Conservation (phyloP, 73 alveolate genomes). For the Paramecium tetraurelia region DNA sequence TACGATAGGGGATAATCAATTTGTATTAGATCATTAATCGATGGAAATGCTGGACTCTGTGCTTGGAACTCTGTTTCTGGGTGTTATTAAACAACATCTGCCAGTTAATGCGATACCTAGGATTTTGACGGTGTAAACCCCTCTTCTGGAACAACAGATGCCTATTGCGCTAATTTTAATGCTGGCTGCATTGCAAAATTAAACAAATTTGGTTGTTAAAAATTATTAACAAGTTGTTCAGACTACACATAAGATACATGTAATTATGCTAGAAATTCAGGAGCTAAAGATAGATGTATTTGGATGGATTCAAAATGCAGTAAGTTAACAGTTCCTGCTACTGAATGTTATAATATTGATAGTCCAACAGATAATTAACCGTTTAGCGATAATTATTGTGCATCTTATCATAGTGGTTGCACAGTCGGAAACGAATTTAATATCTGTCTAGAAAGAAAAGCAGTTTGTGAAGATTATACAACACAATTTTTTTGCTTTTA, state of each 20-base stretch:
- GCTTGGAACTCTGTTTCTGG: no score
- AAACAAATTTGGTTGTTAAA: background rate
- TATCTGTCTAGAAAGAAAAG: background rate
- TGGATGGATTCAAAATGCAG: background rate
- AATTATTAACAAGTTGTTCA: background rate
- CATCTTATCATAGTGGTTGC: background rate
- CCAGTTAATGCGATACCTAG: no score
- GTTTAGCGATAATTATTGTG: background rate
- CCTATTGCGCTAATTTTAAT: background rate
- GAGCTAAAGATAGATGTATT: background rate
- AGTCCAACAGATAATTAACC: no score
- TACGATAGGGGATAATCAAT: no score
- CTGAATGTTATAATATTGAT: no score
- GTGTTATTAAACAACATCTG: no score
- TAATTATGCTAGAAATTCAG: background rate
- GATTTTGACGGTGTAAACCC: no score
- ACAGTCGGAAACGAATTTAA: no score
- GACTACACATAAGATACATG: background rate
- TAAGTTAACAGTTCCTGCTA: background rate
- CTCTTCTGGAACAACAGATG: no score
- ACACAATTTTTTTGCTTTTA: background rate
- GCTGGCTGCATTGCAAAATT: background rate
- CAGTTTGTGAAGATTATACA: background rate
- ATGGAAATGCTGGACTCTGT: no score
- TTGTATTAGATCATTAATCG: no score